Evolutionary conservation across 169 alveolate species (phyloP), one percentile per base, ranked within the genome.

Genomic region (Eimeria tenella): DNA sequence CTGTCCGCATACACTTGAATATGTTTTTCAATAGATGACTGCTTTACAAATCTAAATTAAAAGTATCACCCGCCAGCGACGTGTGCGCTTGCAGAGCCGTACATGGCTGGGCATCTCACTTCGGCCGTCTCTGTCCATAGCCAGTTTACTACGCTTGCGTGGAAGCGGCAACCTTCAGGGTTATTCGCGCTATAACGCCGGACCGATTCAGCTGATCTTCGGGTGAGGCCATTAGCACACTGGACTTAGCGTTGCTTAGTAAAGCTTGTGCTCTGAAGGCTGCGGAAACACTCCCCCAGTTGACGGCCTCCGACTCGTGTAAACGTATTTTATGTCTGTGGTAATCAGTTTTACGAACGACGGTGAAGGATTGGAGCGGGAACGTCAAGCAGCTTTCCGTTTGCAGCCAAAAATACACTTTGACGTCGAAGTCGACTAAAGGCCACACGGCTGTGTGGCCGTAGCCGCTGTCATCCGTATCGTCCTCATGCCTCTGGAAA

Each of bases 141-240:
- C 94, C 68, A 90, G 89, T 17, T 63, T 90, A 50, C 82, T 90
- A 52, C 81, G 94, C 60, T 2, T 65, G 82, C 81, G 83, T 19
- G 94, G 94, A 19, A 21, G 52, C 25, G 94, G 94, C 53, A 90
- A 90, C 82, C 62, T 90, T 50, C 94, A 90, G 79, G 94, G 94
- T 2, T 90, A 70, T 58, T 60, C 94, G 7, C 87, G 82, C 50
- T 90, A 90, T 68, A 70, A 73, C 74, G 89, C 90, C 31, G 94
- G 94, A 23, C 88, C 94, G 0, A 7, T 90, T 6, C 62, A 62
- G 52, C 52, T 90, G n/a, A 60, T 81, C 56, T 70, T 90, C 75
- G 94, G 94, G 94, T 90, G 50, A n/a, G 94, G 53, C 49, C 4
- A 19, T 42, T 19, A 3, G n/a, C 23, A 1, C 23, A 4, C 23